Percentiles rank a stretch among this genome's conserved stretches.
Evolutionary conservation across 2,329 filamentous ascomycete genomes (phyloP).

Genomic region (Huntiella omanensis): DNA sequence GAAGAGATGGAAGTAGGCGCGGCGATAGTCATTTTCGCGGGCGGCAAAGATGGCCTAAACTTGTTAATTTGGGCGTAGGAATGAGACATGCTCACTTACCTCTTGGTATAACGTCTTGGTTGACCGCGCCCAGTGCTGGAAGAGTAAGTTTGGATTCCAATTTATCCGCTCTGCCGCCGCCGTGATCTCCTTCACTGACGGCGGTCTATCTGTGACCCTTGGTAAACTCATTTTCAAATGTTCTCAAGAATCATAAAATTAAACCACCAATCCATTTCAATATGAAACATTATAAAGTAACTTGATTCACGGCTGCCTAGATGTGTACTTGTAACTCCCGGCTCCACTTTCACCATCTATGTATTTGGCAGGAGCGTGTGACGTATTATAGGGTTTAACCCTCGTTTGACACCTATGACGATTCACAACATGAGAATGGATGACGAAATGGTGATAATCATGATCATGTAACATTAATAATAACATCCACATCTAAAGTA

Average conservation of each 20-base stretch:
- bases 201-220: slow-evolving; percentile 10
- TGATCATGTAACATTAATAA: slow-evolving; percentile 1
- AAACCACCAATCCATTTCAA: background rate
- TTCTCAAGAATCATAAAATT: background rate
- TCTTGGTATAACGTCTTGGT: slow-evolving; percentile 65
- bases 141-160: slow-evolving; percentile 56
- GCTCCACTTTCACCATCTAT: background rate
- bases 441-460: background rate
- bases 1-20: slow-evolving; percentile 81
- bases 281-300: background rate
- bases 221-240: background rate
- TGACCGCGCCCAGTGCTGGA: slow-evolving; percentile 68
- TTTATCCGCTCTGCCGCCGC: slow-evolving; percentile 60
- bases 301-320: background rate
- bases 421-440: background rate
- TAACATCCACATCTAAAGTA: background rate
- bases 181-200: slow-evolving; percentile 57
- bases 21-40: slow-evolving; percentile 66
- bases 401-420: background rate
- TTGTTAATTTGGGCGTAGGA: slow-evolving; percentile 11
- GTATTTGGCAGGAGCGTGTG: no score
- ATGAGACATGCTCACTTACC: slow-evolving; percentile 27
- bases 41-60: slow-evolving; percentile 66
- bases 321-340: background rate
- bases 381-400: background rate